Evolutionary conservation across 495 filamentous ascomycete genomes (phyloP).

Genomic region (Wilcoxina mikolae): DNA sequence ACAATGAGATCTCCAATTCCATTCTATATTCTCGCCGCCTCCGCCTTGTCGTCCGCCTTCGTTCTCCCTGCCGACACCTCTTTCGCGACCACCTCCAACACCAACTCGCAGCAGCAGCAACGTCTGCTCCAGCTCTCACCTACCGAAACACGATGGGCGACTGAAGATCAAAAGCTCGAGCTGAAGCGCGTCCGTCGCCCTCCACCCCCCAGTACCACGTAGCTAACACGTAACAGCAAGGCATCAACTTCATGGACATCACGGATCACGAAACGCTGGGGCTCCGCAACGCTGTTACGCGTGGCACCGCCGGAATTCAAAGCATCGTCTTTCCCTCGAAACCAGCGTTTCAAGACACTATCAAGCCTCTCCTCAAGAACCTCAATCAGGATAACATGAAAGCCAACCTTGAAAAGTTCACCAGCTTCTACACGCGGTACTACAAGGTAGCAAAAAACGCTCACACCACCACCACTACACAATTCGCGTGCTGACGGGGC

Average conservation of each 20-base stretch:
- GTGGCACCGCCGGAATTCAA: conserved; percentile 30
- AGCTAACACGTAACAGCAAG: conserved; percentile 41
- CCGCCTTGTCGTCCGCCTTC: conserved; percentile 16
- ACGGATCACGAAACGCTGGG: conserved; percentile 54
- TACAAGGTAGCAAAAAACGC: conserved; percentile 41
- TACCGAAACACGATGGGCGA: conserved; percentile 71
- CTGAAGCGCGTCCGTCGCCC: conserved; percentile 54
- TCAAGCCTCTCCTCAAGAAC: conserved; percentile 48
- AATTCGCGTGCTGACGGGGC: background rate
- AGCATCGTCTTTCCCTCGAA: conserved; percentile 49
- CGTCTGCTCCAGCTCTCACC: conserved; percentile 79
- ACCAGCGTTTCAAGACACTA: conserved; percentile 47
- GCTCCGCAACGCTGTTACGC: conserved; percentile 22
- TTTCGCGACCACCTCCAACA: background rate
- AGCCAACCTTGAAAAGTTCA: conserved; percentile 61
- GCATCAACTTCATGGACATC: conserved; percentile 88
- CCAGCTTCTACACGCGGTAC: conserved; percentile 74
- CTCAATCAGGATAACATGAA: conserved; percentile 67
- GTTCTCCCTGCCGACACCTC: conserved; percentile 13
- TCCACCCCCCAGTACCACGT: background rate
- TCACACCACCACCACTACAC: background rate
- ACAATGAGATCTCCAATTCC: conserved; percentile 22
- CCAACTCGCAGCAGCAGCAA: conserved; percentile 32
- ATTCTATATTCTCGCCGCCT: conserved; percentile 22
- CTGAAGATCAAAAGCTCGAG: conserved; percentile 88